Evolutionary conservation across 1,284 basidiomycete genomes (phyloP).

Genomic region (Ganoderma lucidum): DNA sequence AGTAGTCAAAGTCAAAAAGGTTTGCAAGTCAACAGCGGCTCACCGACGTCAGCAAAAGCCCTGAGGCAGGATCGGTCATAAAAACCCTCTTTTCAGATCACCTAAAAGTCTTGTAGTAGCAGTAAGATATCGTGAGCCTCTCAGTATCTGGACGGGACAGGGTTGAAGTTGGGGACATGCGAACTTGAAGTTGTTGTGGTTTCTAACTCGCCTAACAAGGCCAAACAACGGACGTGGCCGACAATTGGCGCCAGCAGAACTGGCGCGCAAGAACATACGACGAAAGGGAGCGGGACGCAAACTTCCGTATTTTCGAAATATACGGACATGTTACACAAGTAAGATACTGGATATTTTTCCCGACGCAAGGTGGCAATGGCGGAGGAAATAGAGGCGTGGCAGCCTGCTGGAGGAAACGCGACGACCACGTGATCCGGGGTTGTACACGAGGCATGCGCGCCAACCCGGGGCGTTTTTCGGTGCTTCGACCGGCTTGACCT

Average conservation of each 20-base stretch:
- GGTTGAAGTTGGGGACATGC: neutral
- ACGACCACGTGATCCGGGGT: neutral
- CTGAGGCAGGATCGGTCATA: no score
- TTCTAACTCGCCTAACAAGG: neutral
- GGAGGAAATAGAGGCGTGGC: constrained; percentile 1
- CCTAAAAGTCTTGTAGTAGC: no score
- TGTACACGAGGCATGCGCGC: constrained; percentile 5
- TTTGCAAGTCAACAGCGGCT: no score
- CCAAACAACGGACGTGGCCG: neutral
- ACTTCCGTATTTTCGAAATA: neutral
- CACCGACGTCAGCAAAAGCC: no score
- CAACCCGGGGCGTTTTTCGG: neutral
- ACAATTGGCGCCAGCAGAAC: neutral
- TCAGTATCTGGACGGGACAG: no score
- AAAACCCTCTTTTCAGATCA: no score
- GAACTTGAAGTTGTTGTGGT: neutral
- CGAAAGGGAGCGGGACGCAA: neutral
- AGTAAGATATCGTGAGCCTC: no score
- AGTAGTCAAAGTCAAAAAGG: no score
- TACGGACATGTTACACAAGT: neutral
- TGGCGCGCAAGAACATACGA: neutral
- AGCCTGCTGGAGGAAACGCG: neutral
- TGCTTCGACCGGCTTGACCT: neutral
- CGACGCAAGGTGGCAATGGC: neutral
- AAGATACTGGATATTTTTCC: neutral